Evolutionary conservation across 2,329 filamentous ascomycete genomes (phyloP), one percentile per base, ranked within the genome.

Genomic region (Byssoonygena ceratinophila): DNA sequence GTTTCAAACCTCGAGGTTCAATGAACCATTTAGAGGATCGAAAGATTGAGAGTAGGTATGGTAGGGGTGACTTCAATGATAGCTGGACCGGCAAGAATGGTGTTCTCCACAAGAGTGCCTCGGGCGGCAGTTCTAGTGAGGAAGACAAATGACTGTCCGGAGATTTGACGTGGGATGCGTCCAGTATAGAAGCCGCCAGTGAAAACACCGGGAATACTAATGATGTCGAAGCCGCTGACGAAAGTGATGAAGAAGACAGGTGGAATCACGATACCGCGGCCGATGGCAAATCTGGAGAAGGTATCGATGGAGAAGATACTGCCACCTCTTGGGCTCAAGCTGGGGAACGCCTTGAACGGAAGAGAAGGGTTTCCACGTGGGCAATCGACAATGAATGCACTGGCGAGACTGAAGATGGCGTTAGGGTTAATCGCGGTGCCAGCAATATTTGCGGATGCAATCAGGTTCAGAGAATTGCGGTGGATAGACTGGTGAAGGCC

Each of bases 401-500:
- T 73, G 0, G 82, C 81, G n/a, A 85, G 74, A 2, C 80, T 81
- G 71, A 75, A 83, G 45, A 85, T 80, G 59, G 76, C 68, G 64
- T 82, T 75, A 61, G 77, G 72, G 57, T 68, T 66, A 34, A 84
- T 71, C 0, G 81, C 78, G 22, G 75, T 72, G 57, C 84, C 82
- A 57, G 82, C 82, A 6, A 81, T 67, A 58, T 79, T 73, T 0
- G 81, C 70, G 60, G 80, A 81, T 1, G 81, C 78, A 3, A 66
- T 64, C 59, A 79, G 62, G 46, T 69, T 65, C 16, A 75, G 66
- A 8, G 68, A 68, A 27, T 69, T 65, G 49, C 82, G 78, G 58
- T 84, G 70, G 68, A 81, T 83, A 3, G 82, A 71, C 1, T 76
- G 76, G 69, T 85, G 82, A 8, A 82, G 76, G 29, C 82, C 75